Conservation (phyloP, 345 rosid genomes). For the Geranium brycei region DNA sequence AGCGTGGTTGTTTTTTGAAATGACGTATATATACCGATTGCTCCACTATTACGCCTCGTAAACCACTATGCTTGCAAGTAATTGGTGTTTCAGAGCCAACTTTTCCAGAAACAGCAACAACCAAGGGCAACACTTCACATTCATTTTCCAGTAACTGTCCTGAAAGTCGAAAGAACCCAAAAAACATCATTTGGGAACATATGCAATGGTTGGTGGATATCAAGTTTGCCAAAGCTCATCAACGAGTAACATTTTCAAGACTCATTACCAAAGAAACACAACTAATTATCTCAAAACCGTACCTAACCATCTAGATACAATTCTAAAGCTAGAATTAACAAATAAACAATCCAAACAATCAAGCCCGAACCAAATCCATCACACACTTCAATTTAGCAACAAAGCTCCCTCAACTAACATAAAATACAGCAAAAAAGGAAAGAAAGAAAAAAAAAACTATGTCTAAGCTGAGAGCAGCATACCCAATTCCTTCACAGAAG, state of each 20-base stretch:
- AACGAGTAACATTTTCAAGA: background rate
- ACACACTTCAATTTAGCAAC: background rate
- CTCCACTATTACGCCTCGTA: conserved; percentile 72
- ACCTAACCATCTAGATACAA: background rate
- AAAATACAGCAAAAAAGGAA: background rate
- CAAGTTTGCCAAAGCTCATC: background rate
- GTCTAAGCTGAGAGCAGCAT: no score
- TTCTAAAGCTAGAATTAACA: background rate
- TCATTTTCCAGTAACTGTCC: conserved; percentile 71
- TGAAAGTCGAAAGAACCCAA: conserved; percentile 21
- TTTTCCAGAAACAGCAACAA: conserved; percentile 64
- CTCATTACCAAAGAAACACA: background rate
- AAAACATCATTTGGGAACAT: conserved; percentile 3
- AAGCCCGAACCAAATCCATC: background rate
- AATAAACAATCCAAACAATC: background rate
- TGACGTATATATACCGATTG: conserved; percentile 41
- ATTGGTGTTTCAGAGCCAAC: conserved; percentile 85
- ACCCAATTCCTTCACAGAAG: no score
- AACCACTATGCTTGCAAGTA: conserved; percentile 58
- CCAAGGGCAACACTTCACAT: conserved; percentile 54
- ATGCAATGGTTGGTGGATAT: background rate
- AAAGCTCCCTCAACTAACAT: no score
- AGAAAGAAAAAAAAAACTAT: no score
- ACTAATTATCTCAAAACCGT: background rate
- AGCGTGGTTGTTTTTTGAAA: background rate